phyloP scores from a whole-genome alignment of 148 eudicot species.

The Chenopodium album region DNA sequence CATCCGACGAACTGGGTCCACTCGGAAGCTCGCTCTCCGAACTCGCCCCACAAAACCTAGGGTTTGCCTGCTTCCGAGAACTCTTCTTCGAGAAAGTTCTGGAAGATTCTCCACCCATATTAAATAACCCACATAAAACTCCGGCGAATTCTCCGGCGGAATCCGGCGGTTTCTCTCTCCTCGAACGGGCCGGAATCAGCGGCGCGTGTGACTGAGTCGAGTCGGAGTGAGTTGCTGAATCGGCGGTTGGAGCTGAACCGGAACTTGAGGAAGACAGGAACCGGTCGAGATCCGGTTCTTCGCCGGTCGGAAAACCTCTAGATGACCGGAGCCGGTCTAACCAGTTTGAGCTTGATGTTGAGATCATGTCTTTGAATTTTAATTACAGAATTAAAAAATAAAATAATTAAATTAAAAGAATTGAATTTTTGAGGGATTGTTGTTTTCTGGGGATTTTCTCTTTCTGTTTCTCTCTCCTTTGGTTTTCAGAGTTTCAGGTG shows the following conservation, averaged over 20 bases:
- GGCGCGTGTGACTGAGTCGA: conserved; percentile 9
- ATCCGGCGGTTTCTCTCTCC: background rate
- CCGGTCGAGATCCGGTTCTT: conserved; percentile 51
- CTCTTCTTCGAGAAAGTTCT: conserved; percentile 33
- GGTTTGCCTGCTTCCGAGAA: conserved; percentile 65
- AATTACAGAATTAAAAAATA: background rate
- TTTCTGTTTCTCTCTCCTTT: background rate
- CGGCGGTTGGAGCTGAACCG: conserved; percentile 20
- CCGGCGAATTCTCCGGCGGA: conserved; percentile 22
- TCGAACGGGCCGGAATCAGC: background rate
- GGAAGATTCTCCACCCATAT: conserved; percentile 46
- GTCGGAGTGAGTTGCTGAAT: conserved; percentile 26
- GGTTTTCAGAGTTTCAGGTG: background rate
- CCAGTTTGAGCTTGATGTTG: conserved; percentile 56
- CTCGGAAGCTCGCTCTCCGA: conserved; percentile 21
- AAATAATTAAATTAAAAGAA: background rate
- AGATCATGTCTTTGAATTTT: conserved; percentile 2
- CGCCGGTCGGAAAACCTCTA: conserved; percentile 59
- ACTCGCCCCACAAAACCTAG: conserved; percentile 42
- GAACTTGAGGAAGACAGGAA: conserved; percentile 39
- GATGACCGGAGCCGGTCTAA: conserved; percentile 79
- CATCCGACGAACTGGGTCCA: conserved; percentile 23
- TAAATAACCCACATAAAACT: conserved; percentile 57
- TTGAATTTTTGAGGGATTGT: background rate
- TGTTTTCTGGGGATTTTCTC: background rate